Percentiles rank a stretch among this genome's conserved stretches.
Evolutionary conservation across 2,329 filamentous ascomycete genomes (phyloP).

Genomic region (Fonsecaea multimorphosa): DNA sequence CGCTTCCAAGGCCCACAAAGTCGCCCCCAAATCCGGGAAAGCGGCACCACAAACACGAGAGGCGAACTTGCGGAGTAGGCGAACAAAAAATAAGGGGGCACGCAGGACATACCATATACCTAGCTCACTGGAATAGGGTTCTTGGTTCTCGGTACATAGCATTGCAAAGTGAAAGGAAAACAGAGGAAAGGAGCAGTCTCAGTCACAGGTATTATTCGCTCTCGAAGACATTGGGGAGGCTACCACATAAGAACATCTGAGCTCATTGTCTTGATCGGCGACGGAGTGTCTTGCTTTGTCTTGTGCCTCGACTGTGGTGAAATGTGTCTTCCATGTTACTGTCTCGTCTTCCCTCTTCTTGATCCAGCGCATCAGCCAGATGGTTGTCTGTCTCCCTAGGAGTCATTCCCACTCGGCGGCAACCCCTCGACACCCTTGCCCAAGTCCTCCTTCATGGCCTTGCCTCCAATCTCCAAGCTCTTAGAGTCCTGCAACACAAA

Average conservation of each 20-base stretch:
- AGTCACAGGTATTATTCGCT: background rate
- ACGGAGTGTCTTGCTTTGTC: too few relatives aligned
- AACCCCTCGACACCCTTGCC: conserved; percentile 34
- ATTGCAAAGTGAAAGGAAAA: background rate
- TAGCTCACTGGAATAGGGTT: background rate
- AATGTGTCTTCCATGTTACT: background rate
- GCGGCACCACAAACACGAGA: too few relatives aligned
- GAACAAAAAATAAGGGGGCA: background rate
- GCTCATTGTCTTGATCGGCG: background rate
- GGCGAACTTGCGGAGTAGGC: background rate
- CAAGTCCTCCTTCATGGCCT: conserved; percentile 38
- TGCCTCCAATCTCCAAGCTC: conserved; percentile 36
- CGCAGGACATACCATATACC: background rate
- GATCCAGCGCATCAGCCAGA: background rate
- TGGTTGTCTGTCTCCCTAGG: conserved; percentile 5
- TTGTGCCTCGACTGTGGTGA: background rate
- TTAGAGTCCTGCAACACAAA: conserved; percentile 39
- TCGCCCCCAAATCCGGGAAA: conserved; percentile 4
- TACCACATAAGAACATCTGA: background rate
- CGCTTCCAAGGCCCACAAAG: background rate
- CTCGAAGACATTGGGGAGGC: background rate
- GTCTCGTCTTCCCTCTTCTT: background rate
- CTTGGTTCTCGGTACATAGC: background rate
- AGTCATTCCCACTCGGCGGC: conserved; percentile 36
- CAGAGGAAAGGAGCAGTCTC: background rate